phyloP scores from a whole-genome alignment of 768 basidiomycete genomes.

The Russula brevipes region DNA sequence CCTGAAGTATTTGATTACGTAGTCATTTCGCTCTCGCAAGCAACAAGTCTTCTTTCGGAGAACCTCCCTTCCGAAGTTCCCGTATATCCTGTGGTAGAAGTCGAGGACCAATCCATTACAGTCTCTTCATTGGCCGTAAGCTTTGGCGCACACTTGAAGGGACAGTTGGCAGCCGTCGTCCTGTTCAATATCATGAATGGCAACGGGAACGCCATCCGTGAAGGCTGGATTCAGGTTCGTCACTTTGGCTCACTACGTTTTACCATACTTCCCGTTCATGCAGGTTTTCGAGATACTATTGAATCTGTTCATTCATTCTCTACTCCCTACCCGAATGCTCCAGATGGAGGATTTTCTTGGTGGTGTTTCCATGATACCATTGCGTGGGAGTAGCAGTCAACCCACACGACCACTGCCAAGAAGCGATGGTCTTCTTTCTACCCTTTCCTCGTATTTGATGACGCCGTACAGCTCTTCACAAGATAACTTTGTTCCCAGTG shows the following conservation, averaged over 20 bases:
- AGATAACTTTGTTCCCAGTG: slow-evolving; percentile 76
- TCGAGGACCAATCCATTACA: slow-evolving; percentile 84
- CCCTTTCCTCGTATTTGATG: slow-evolving; percentile 93
- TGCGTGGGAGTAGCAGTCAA: slow-evolving; percentile 56
- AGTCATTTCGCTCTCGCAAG: slow-evolving; percentile 86
- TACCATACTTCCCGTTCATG: slow-evolving; percentile 3
- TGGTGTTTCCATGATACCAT: slow-evolving; percentile 88
- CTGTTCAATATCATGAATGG: slow-evolving; percentile 97
- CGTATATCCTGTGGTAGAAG: slow-evolving; percentile 83
- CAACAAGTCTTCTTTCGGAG: slow-evolving; percentile 81
- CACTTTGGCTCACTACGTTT: background rate
- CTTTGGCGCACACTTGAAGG: slow-evolving; percentile 93
- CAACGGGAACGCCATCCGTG: slow-evolving; percentile 87
- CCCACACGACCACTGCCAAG: slow-evolving; percentile 57
- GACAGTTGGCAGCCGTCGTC: slow-evolving; percentile 93
- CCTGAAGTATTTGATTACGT: slow-evolving; percentile 98
- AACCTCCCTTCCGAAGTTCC: slow-evolving; percentile 63
- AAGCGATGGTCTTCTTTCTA: slow-evolving; percentile 87
- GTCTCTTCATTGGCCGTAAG: slow-evolving; percentile 88
- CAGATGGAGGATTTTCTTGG: slow-evolving; percentile 99
- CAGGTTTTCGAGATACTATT: slow-evolving; percentile 99
- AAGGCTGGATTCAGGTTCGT: slow-evolving; percentile 88
- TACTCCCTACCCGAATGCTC: slow-evolving; percentile 84
- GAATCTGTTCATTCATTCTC: slow-evolving; percentile 89
- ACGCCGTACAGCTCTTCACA: slow-evolving; percentile 79